Percentiles rank a stretch among this genome's conserved stretches.
phyloP scores from a whole-genome alignment of 331 rosid species.

The Prunus yedoensis region DNA sequence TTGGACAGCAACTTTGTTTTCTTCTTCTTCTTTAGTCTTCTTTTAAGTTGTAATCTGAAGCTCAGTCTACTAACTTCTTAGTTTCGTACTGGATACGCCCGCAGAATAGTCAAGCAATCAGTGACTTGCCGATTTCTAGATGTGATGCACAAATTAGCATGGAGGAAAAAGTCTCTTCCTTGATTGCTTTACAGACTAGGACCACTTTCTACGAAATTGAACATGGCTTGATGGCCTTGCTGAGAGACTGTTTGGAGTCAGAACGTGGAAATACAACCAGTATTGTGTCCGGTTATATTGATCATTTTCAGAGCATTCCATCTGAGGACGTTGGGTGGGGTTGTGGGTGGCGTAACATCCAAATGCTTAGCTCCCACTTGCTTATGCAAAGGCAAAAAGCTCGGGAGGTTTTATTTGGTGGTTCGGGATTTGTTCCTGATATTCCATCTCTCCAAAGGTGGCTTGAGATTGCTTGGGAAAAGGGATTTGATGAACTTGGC shows the following conservation, averaged over 20 bases:
- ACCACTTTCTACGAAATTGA: slow-evolving; percentile 50
- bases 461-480: slow-evolving; percentile 94
- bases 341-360: slow-evolving; percentile 90
- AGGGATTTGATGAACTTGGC: slow-evolving; percentile 72
- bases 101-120: slow-evolving; percentile 35
- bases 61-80: not conserved
- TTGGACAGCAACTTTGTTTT: not conserved
- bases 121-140: slow-evolving; percentile 33
- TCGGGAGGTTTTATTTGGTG: slow-evolving; percentile 63
- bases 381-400: slow-evolving; percentile 56
- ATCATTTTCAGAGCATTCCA: slow-evolving; percentile 66
- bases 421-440: slow-evolving; percentile 75
- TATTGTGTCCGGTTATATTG: slow-evolving; percentile 62
- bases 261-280: slow-evolving; percentile 50
- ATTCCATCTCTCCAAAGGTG: slow-evolving; percentile 76
- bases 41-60: not conserved
- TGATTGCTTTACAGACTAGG: slow-evolving; percentile 57
- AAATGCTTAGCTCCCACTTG: slow-evolving; percentile 77
- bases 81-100: slow-evolving; percentile 12
- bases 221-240: slow-evolving; percentile 59
- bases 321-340: slow-evolving; percentile 83
- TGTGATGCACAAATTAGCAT: slow-evolving; percentile 28
- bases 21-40: not conserved
- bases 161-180: slow-evolving; percentile 44
- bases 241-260: slow-evolving; percentile 66